Percentiles rank a stretch among this genome's conserved stretches.
Evolutionary conservation across 441 rosid genomes (phyloP).

Genomic region (Erysimum pusillum): DNA sequence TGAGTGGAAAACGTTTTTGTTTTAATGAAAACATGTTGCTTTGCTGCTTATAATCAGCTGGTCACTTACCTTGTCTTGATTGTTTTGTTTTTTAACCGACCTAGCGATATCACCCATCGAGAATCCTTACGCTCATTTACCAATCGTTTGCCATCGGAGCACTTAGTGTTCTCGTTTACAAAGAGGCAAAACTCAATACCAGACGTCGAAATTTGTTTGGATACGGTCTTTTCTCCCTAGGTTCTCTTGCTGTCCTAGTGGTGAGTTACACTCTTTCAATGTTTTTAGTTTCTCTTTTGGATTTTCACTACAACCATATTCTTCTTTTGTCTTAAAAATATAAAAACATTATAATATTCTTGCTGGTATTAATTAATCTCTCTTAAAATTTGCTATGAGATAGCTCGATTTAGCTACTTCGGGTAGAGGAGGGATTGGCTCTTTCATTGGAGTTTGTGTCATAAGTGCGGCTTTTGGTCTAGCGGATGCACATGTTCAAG

Average conservation of each 20-base stretch:
- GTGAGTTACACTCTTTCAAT: slow-evolving; percentile 51
- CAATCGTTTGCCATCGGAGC: slow-evolving; percentile 68
- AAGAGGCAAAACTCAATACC: slow-evolving; percentile 64
- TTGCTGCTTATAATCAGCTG: neutral
- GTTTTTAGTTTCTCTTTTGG: neutral
- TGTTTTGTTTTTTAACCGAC: slow-evolving; percentile 7
- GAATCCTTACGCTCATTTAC: slow-evolving; percentile 71
- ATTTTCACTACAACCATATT: slow-evolving; percentile 3
- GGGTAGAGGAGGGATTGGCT: slow-evolving; percentile 71
- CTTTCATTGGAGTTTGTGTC: slow-evolving; percentile 62
- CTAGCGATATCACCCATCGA: slow-evolving; percentile 80
- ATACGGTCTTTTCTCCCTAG: slow-evolving; percentile 55
- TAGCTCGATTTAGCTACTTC: slow-evolving; percentile 71
- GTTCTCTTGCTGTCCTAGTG: slow-evolving; percentile 64
- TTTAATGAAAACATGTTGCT: neutral
- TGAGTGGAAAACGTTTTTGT: slow-evolving; percentile 19
- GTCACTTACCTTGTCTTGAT: neutral
- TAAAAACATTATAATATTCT: neutral
- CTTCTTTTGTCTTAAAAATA: neutral
- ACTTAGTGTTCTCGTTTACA: slow-evolving; percentile 57
- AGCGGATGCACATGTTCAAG: slow-evolving; percentile 78
- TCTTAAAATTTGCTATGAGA: slow-evolving; percentile 7
- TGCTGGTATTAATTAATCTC: neutral
- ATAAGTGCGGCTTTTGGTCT: slow-evolving; percentile 66
- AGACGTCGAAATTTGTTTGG: slow-evolving; percentile 63